phyloP scores from a whole-genome alignment of 2,329 filamentous ascomycete species.

The Chrysosporium queenslandicum region DNA sequence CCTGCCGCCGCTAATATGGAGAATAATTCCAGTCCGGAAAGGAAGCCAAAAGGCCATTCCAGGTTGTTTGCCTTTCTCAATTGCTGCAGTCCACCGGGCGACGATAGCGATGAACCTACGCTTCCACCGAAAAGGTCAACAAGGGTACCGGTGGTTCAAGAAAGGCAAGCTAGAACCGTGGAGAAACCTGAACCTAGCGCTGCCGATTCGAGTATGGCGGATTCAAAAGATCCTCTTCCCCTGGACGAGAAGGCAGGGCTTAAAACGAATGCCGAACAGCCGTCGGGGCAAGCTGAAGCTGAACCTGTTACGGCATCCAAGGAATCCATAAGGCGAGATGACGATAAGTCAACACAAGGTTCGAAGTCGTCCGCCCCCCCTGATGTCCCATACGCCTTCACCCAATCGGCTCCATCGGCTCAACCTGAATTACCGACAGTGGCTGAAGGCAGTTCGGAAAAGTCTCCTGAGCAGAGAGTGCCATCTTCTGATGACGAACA shows the following conservation, averaged over 20 bases:
- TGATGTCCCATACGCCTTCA: neutral
- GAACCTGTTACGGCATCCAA: neutral
- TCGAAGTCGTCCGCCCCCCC: neutral
- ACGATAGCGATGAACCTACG: slow-evolving; percentile 36
- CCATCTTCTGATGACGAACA: slow-evolving; percentile 4
- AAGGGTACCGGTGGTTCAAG: slow-evolving; percentile 30
- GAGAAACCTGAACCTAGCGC: slow-evolving; percentile 33
- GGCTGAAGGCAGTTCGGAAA: neutral
- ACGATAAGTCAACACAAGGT: neutral
- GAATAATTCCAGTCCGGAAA: slow-evolving; percentile 28
- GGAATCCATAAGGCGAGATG: neutral
- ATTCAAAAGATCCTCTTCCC: slow-evolving; percentile 31
- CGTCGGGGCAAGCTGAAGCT: slow-evolving; percentile 17
- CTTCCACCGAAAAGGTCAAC: slow-evolving; percentile 40
- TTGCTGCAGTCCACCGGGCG: slow-evolving; percentile 40
- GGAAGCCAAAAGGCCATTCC: slow-evolving; percentile 34
- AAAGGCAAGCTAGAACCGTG: slow-evolving; percentile 24
- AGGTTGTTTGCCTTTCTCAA: slow-evolving; percentile 39
- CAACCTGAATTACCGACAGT: neutral
- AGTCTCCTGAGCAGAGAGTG: neutral
- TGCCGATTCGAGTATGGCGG: slow-evolving; percentile 32
- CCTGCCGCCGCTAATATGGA: slow-evolving; percentile 27
- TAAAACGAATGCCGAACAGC: slow-evolving; percentile 25
- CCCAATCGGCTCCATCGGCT: neutral
- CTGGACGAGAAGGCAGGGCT: slow-evolving; percentile 33